Percentiles rank a stretch among this genome's conserved stretches.
Conservation (phyloP, 805 yeast species). For the Yamadazyma laniorum region DNA sequence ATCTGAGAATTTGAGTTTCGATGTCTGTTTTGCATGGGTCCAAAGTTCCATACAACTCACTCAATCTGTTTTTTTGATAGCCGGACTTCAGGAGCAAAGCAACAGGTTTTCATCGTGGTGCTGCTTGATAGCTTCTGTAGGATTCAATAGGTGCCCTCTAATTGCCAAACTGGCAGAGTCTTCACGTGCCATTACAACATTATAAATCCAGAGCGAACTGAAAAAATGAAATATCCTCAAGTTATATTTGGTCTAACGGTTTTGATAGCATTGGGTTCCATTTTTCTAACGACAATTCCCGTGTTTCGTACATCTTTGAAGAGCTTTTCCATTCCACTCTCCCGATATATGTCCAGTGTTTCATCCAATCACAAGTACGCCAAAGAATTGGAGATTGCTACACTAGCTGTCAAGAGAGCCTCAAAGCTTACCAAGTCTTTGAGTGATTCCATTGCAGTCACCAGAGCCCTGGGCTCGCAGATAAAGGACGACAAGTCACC, state of each 20-base stretch:
- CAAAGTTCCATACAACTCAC: too few relatives aligned
- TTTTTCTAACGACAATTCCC: background rate
- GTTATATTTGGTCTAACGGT: too few relatives aligned
- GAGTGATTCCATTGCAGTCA: conserved; percentile 52
- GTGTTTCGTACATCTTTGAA: background rate
- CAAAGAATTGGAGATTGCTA: conserved; percentile 75
- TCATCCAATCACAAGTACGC: conserved; percentile 35
- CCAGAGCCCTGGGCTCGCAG: conserved; percentile 53
- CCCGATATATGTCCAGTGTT: background rate
- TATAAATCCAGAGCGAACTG: too few relatives aligned
- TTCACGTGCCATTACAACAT: background rate
- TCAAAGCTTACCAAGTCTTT: conserved; percentile 66
- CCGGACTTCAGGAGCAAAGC: too few relatives aligned
- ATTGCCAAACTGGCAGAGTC: too few relatives aligned
- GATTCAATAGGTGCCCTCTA: too few relatives aligned
- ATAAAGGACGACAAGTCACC: conserved; percentile 90
- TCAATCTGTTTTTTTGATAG: too few relatives aligned
- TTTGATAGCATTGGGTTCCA: background rate
- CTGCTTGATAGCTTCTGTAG: too few relatives aligned
- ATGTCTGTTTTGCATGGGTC: too few relatives aligned
- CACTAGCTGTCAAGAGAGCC: conserved; percentile 88
- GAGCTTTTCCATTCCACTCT: background rate
- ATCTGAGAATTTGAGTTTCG: too few relatives aligned
- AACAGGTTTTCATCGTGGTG: too few relatives aligned
- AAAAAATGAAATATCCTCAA: too few relatives aligned